Conservation (phyloP, 768 basidiomycete genomes). For the Coprinopsis sp. region DNA sequence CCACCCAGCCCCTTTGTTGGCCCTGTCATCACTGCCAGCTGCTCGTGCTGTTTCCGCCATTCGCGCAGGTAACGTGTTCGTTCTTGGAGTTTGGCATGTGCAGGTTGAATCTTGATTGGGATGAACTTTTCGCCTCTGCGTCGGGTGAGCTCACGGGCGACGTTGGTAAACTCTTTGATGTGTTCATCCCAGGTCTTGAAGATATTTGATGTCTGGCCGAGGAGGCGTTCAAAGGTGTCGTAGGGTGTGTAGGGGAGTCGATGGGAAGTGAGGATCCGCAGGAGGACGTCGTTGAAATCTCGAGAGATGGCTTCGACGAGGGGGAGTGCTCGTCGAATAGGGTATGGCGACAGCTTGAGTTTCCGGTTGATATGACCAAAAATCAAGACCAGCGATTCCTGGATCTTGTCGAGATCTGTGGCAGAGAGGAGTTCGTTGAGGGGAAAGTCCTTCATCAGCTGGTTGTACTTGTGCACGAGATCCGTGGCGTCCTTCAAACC, state of each 20-base stretch:
- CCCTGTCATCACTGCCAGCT: conserved; percentile 94
- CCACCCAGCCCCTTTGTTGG: conserved; percentile 83
- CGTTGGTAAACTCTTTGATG: conserved; percentile 90
- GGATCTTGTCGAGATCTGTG: conserved; percentile 92
- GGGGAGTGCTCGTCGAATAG: conserved; percentile 90
- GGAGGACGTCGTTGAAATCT: conserved; percentile 93
- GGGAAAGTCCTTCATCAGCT: conserved; percentile 98
- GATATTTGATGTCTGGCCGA: conserved; percentile 68
- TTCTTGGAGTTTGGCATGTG: conserved; percentile 89
- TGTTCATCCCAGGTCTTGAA: conserved; percentile 87
- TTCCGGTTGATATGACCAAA: conserved; percentile 95
- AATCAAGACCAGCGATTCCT: conserved; percentile 82
- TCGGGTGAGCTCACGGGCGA: conserved; percentile 87
- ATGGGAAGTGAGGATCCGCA: conserved; percentile 85
- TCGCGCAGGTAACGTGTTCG: conserved; percentile 80
- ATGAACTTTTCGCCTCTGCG: conserved; percentile 91
- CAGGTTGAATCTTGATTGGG: conserved; percentile 90
- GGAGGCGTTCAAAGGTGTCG: conserved; percentile 86
- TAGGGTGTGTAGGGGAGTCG: conserved; percentile 93
- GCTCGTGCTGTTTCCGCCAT: conserved; percentile 97
- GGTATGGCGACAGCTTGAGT: conserved; percentile 93
- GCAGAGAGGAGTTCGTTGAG: conserved; percentile 95
- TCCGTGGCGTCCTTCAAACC: conserved; percentile 94
- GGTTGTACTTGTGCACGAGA: conserved; percentile 94
- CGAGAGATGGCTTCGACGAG: conserved; percentile 97